Conservation (phyloP, 192 early-diverging fungal species). For the Radiomyces spectabilis region DNA sequence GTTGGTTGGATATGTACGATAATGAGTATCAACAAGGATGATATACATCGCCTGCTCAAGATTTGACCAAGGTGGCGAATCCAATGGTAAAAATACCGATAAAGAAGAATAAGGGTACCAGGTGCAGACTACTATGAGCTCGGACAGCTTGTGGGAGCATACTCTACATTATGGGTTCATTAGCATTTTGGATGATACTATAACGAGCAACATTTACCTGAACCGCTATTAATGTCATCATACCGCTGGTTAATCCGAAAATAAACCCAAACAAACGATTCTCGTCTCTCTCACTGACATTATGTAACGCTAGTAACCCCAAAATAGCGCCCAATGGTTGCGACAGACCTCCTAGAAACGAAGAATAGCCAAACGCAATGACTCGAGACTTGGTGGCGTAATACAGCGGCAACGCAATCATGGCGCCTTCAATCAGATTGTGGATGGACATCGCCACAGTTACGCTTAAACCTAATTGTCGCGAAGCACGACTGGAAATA, state of each 20-base stretch:
- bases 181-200: not conserved
- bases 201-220: slow-evolving; percentile 15
- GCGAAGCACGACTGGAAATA: slow-evolving; percentile 34
- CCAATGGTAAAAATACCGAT: slow-evolving; percentile 19
- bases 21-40: no score
- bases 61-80: slow-evolving; percentile 11
- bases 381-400: slow-evolving; percentile 37
- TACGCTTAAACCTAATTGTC: slow-evolving; percentile 38
- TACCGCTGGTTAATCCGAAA: slow-evolving; percentile 41
- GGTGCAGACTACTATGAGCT: not conserved
- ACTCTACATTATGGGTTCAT: not conserved
- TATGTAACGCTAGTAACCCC: slow-evolving; percentile 32
- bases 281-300: slow-evolving; percentile 30
- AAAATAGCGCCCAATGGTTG: slow-evolving; percentile 47
- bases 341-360: slow-evolving; percentile 43
- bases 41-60: no score
- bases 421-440: slow-evolving; percentile 47
- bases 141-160: slow-evolving; percentile 16
- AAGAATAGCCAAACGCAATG: slow-evolving; percentile 39
- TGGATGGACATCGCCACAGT: slow-evolving; percentile 48
- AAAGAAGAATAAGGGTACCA: slow-evolving; percentile 21
- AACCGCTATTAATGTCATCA: slow-evolving; percentile 47
- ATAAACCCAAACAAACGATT: slow-evolving; percentile 35
- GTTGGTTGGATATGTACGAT: no score
- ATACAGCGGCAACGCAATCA: slow-evolving; percentile 50